Percentiles rank a stretch among this genome's conserved stretches.
These are phyloP conservation scores for Eimeria sp. DNA, from an alignment of 169 alveolate species.

Conservation along the genomic window DNA sequence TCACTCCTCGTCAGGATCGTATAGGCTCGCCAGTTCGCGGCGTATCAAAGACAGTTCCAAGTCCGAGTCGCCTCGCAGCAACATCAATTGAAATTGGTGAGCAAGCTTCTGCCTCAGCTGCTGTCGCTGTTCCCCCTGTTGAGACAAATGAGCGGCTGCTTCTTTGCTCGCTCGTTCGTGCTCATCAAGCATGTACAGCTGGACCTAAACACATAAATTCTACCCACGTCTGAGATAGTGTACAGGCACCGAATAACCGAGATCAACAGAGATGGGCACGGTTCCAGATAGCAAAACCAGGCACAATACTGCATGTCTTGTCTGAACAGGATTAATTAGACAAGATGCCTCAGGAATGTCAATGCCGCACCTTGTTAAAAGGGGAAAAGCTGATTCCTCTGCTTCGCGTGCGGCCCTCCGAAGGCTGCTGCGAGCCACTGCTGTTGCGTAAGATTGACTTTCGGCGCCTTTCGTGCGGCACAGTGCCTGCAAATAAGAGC, in stretches of 20 bases:
- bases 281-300: neutral
- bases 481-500: conserved; percentile 53
- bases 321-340: neutral
- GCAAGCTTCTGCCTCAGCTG: conserved; percentile 75
- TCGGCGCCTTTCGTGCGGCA: conserved; percentile 75
- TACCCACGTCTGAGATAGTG: neutral
- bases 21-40: conserved; percentile 57
- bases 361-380: conserved; percentile 61
- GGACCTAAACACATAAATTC: conserved; percentile 20
- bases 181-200: conserved; percentile 70
- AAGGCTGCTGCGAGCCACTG: conserved; percentile 62
- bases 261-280: neutral
- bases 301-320: neutral
- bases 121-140: conserved; percentile 75
- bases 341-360: neutral
- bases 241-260: neutral
- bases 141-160: conserved; percentile 71
- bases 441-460: conserved; percentile 69
- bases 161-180: conserved; percentile 77
- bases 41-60: conserved; percentile 67
- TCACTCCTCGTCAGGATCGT: conserved; percentile 71
- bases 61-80: conserved; percentile 77
- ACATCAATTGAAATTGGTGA: conserved; percentile 66
- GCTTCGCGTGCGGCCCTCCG: conserved; percentile 52
- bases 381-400: conserved; percentile 76